A percentile compares a stretch with the other conserved stretches of the same genome.
Conservation (phyloP, 352 stramenopile genomes). For the Globisporangium canariense region DNA sequence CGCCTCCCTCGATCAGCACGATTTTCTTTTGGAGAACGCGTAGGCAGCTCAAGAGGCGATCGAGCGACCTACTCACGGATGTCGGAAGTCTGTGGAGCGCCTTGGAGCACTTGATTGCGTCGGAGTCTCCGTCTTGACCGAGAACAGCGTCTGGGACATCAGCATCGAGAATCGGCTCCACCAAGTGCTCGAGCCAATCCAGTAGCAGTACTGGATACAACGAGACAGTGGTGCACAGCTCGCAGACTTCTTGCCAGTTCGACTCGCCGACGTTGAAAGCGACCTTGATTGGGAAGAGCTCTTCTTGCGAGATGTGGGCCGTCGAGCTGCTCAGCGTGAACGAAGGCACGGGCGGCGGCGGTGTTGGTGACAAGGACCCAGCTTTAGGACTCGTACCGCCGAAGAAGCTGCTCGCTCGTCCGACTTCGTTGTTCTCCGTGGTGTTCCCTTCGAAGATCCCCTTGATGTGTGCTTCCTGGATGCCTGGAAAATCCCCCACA, state of each 20-base stretch:
- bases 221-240: constrained; percentile 18
- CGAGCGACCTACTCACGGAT: constrained; percentile 49
- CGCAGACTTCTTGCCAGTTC: constrained; percentile 49
- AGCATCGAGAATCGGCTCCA: constrained; percentile 42
- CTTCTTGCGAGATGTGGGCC: constrained; percentile 27
- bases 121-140: constrained; percentile 12
- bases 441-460: constrained; percentile 20
- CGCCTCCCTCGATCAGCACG: constrained; percentile 14
- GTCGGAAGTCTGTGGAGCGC: constrained; percentile 55
- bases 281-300: constrained; percentile 68
- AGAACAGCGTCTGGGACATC: constrained; percentile 33
- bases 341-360: constrained; percentile 26
- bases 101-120: constrained; percentile 28
- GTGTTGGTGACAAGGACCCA: not conserved
- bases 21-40: constrained; percentile 39
- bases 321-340: constrained; percentile 7
- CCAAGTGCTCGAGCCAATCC: constrained; percentile 79
- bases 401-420: constrained; percentile 2
- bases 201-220: constrained; percentile 55
- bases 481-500: constrained; percentile 6
- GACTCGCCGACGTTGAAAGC: constrained; percentile 73
- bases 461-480: constrained; percentile 26
- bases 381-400: not conserved
- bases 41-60: constrained; percentile 55
- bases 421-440: constrained; percentile 9